Evolutionary conservation across 1,284 basidiomycete species (phyloP).

Genomic region (Trametes polyzona): DNA sequence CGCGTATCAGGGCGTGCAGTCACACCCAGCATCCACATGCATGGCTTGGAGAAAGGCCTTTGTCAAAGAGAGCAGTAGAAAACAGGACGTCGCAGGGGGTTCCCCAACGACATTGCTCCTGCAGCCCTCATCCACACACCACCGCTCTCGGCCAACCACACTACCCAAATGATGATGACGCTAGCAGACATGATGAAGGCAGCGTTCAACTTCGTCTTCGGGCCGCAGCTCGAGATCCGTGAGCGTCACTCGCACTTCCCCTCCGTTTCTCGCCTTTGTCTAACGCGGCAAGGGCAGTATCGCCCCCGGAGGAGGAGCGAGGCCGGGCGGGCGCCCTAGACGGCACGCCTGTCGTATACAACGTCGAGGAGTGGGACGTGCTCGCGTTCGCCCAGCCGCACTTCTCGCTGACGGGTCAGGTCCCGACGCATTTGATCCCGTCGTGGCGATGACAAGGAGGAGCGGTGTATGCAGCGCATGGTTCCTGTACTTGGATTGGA

Average conservation of each 20-base stretch:
- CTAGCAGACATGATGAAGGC: constrained; percentile 8
- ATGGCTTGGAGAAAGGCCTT: not conserved
- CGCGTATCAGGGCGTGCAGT: no score
- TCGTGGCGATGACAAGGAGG: constrained; percentile 1
- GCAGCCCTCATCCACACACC: not conserved
- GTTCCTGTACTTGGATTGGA: no score
- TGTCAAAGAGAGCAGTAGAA: not conserved
- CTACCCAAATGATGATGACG: not conserved
- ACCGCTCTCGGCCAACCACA: not conserved
- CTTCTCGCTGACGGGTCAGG: constrained; percentile 9
- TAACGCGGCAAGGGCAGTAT: not conserved
- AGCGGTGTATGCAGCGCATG: no score
- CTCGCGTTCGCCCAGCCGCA: not conserved
- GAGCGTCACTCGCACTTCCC: not conserved
- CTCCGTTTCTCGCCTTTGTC: not conserved
- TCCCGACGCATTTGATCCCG: constrained; percentile 7
- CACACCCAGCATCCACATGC: no score
- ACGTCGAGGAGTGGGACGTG: constrained; percentile 5
- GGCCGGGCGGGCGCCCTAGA: not conserved
- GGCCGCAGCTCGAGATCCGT: constrained; percentile 10
- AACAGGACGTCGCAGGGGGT: not conserved
- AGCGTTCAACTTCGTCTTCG: constrained; percentile 12
- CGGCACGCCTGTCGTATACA: not conserved
- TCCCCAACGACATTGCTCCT: no score
- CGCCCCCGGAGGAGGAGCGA: not conserved